Base-by-base conservation (phyloP, 148 eudicot genomes). In the Fagopyrum homotropicum region DNA sequence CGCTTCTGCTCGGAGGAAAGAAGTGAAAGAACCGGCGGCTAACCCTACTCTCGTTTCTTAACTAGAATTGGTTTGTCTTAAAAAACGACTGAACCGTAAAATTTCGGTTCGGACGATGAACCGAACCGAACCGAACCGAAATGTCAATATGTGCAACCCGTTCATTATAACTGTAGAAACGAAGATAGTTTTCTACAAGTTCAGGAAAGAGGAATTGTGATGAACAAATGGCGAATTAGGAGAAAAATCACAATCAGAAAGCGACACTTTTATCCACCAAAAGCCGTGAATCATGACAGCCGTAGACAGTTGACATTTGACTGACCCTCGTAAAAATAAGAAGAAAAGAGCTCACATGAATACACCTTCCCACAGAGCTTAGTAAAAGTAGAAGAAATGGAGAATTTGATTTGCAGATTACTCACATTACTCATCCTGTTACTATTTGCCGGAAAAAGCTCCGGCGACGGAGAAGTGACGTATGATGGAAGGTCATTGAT, bases 401-500 rank as follows among this genome's bases (percentile, higher is more conserved):
- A 45, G 45, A 63, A 44, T 0, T 63, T 45, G 69, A 43, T 29
- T 63, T 30, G 69, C 30, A 63, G 5, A 10, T 72, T 19, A 29
- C 16, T 7, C 35, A 16, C 74, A 72, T 72, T 72, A 10, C 2
- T 54, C n/a, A 15, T 19, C 40, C 52, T 8, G 9, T 29, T 59
- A 26, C 52, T 73, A 51, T 49, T 48, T 46, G 35, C 69, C 30
- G 61, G 74, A 55, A 6, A 16, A 2, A 54, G 5, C 45, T 75
- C 73, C 72, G 51, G 51, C 40, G 64, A 69, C 30, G 83, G 40
- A 35, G 81, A 57, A 16, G 94, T 89, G 30, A 86, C 72, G 1
- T 91, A 91, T 54, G 98, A 93, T 78, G 94, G 97, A 22, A 82
- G 97, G 83, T 90, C 98, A 6, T 75, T 91, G 35, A 81, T 88